Base-by-base conservation (phyloP, 768 basidiomycete genomes). In the Xerocomellus intermedius region DNA sequence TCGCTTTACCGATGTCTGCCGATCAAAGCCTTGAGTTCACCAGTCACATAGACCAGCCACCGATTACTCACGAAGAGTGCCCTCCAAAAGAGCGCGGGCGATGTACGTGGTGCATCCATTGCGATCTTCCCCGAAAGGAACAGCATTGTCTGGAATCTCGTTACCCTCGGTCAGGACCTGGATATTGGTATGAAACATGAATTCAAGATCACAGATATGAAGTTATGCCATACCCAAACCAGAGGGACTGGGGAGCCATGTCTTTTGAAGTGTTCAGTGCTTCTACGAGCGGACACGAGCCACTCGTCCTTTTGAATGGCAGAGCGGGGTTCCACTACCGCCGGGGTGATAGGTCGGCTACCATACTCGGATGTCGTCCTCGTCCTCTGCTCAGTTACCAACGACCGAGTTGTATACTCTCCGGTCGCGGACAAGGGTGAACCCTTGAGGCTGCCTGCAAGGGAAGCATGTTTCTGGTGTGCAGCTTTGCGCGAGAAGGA, bases 1-100 rank as follows among this genome's bases (percentile, higher is more conserved):
- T 63, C 48, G 72, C 70, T 58, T 70, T 74, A 6, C 73, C 73
- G 16, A 75, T 59, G 33, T 74, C 74, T 74, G 30, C 4, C 19
- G 16, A 54, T 36, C 43, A 28, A 43, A 16, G 26, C 16, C 32
- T 17, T 24, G 22, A 57, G 50, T 16, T 28, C 22, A 7, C 38
- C 3, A 22, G 26, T 4, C 1, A 26, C 12, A 4, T 2, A 8
- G 26, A 28, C 3, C 7, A 24, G 3, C 24, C 28, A 43, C 22
- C 12, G 4, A 32, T 30, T 21, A 55, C 71, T 63, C 38, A 71
- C 69, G 67, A 56, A 71, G 67, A 17, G 49, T 42, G 16, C 69
- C 69, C 49, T 71, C 69, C 30, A 71, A 47, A 28, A 71, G 65
- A 13, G 69, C 71, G 26, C 69, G 69, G 37, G 69, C 69, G 16